Evolutionary conservation across 2,329 filamentous ascomycete species (phyloP), one percentile per base, ranked within the genome.

Genomic region (Chaetomium sp.): DNA sequence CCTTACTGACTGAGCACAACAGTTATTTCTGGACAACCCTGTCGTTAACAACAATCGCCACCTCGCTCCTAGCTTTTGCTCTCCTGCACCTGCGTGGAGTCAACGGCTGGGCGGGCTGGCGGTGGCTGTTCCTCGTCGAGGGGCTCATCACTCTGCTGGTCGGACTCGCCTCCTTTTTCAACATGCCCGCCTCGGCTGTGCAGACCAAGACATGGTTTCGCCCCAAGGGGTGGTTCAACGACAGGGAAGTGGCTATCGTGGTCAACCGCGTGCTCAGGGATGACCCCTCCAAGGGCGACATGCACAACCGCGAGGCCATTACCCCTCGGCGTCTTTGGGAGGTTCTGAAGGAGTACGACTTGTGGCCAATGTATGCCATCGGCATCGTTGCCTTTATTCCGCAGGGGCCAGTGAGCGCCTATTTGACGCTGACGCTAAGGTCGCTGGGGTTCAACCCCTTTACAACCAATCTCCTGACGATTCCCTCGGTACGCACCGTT

Each of bases 241-340:
- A 86, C 59, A 81, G 81, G 19, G 84, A 87, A 70, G 79, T 84
- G 45, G 74, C 77, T 29, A 87, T 88, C 56, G 78, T 87, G 1
- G 85, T 87, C 8, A 88, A 87, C 68, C 79, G 87, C 2, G 74
- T 80, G 6, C 73, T 80, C 23, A 80, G 86, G 7, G 85, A 88
- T 63, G 86, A 87, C 67, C 85, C 85, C 3, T 79, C 80, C 27
- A 85, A 85, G 69, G 83, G 82, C 50, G 81, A 82, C 67, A 86
- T 87, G 82, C 81, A 86, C 72, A 86, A 86, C 67, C 82, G 84
- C 16, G 78, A 85, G 72, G 79, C 81, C 1, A 78, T 86, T 59
- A 85, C 81, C 0, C 79, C 77, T 0, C 75, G 70, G 8, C 75
- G 76, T 9, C 78, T 85, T 8, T 84, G 81, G 80, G 70, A 80